These are phyloP conservation scores for Aspergillus ochraceus DNA, from an alignment of 2,329 filamentous ascomycete species.

Conservation along the genomic window DNA sequence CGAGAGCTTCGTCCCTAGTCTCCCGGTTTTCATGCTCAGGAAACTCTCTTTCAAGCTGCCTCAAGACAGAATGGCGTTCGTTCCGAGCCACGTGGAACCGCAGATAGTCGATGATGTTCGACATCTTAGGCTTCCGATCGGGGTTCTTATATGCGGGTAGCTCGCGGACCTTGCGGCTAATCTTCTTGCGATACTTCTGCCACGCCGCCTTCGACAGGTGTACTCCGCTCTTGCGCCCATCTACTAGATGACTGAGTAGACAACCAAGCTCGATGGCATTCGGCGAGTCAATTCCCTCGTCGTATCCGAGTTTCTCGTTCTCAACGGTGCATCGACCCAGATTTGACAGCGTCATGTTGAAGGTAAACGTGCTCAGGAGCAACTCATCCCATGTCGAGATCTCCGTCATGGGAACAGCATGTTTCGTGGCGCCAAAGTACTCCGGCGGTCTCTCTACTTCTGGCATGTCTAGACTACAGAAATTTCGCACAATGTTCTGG, in stretches of 20 bases:
- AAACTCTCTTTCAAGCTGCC: slow-evolving; percentile 31
- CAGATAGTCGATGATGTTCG: slow-evolving; percentile 47
- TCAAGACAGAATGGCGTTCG: slow-evolving; percentile 31
- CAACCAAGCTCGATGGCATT: slow-evolving; percentile 40
- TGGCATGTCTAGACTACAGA: slow-evolving; percentile 54
- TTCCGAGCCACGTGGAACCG: slow-evolving; percentile 41
- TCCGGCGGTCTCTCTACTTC: slow-evolving; percentile 33
- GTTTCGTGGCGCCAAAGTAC: slow-evolving; percentile 50
- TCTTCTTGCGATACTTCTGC: slow-evolving; percentile 33
- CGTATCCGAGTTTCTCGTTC: slow-evolving; percentile 55
- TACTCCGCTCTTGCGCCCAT: slow-evolving; percentile 47
- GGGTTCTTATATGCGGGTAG: slow-evolving; percentile 42
- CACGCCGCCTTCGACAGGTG: slow-evolving; percentile 42
- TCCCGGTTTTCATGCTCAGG: slow-evolving; percentile 16
- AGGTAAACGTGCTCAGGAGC: slow-evolving; percentile 47
- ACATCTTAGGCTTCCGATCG: slow-evolving; percentile 19
- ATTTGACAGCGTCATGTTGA: slow-evolving; percentile 47
- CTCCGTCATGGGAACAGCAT: slow-evolving; percentile 43
- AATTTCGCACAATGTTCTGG: slow-evolving; percentile 49
- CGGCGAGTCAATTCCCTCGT: slow-evolving; percentile 42
- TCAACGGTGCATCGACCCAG: slow-evolving; percentile 55
- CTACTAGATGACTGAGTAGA: slow-evolving; percentile 48
- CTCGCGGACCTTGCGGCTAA: slow-evolving; percentile 28
- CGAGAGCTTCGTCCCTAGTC: slow-evolving; percentile 37
- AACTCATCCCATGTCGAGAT: slow-evolving; percentile 41